Evolutionary conservation across 345 rosid species (phyloP).

Genomic region (Salix caprea): DNA sequence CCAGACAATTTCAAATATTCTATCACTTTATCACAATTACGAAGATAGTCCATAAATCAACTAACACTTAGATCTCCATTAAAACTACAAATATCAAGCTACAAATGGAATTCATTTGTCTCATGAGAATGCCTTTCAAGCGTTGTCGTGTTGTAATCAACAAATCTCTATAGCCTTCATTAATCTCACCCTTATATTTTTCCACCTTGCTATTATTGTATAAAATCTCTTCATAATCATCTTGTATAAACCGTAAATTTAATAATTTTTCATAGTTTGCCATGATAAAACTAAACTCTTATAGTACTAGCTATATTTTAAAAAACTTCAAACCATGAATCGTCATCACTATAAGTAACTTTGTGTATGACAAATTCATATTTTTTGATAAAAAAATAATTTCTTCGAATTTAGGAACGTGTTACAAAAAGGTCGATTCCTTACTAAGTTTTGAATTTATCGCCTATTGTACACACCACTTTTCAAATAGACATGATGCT

Average conservation of each 20-base stretch:
- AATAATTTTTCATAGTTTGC: not conserved
- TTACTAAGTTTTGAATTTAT: too few species aligned
- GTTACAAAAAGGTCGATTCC: too few species aligned
- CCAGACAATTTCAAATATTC: not conserved
- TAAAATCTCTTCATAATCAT: not conserved
- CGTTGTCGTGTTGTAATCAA: not conserved
- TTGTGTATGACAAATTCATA: too few species aligned
- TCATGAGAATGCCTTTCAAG: not conserved
- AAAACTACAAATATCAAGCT: not conserved
- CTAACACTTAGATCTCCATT: not conserved
- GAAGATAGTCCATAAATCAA: too few species aligned
- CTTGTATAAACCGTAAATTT: not conserved
- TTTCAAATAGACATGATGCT: too few species aligned
- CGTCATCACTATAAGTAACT: too few species aligned
- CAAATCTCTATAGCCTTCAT: not conserved
- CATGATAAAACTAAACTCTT: too few species aligned
- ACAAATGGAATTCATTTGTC: not conserved
- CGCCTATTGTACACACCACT: too few species aligned
- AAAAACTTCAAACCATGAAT: too few species aligned
- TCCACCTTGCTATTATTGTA: not conserved
- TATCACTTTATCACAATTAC: not conserved
- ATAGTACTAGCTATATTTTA: too few species aligned
- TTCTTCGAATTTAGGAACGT: too few species aligned
- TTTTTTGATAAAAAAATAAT: too few species aligned
- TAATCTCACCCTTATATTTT: not conserved